These are phyloP conservation scores for Mitragyna speciosa DNA, from an alignment of 257 asterid genomes.

Conservation along the genomic window DNA sequence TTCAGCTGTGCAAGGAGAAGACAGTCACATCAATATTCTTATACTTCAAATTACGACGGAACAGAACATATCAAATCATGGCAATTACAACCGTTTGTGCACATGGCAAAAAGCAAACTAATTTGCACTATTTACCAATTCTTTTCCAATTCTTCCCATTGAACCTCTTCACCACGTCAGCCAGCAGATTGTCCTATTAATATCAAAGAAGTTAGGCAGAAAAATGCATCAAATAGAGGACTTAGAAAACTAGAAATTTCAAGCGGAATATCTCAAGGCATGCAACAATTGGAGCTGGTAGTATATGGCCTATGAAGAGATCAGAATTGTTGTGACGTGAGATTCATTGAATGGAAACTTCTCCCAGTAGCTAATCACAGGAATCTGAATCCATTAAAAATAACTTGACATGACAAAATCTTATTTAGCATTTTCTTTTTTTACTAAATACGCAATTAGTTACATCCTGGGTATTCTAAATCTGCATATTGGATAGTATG, in stretches of 20 bases:
- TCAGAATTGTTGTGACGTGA: not conserved
- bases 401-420: not conserved
- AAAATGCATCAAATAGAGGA: not conserved
- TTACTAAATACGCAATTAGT: not conserved
- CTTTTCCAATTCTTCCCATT: constrained; percentile 72
- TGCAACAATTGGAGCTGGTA: not conserved
- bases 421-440: not conserved
- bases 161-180: constrained; percentile 54
- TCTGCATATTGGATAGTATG: not conserved
- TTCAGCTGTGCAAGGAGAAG: constrained; percentile 56
- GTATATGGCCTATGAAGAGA: not conserved
- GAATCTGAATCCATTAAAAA: not conserved
- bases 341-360: not conserved
- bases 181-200: constrained; percentile 61
- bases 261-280: not conserved
- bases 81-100: not conserved
- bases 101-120: constrained; percentile 2
- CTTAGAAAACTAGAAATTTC: not conserved
- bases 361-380: not conserved
- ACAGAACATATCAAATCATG: not conserved
- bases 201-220: constrained; percentile 7
- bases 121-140: constrained; percentile 45
- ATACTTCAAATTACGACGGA: not conserved
- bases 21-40: not conserved
- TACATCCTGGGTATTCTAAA: not conserved